Base-by-base conservation (phyloP, 2,329 filamentous ascomycete genomes). In the Alternaria sp. region DNA sequence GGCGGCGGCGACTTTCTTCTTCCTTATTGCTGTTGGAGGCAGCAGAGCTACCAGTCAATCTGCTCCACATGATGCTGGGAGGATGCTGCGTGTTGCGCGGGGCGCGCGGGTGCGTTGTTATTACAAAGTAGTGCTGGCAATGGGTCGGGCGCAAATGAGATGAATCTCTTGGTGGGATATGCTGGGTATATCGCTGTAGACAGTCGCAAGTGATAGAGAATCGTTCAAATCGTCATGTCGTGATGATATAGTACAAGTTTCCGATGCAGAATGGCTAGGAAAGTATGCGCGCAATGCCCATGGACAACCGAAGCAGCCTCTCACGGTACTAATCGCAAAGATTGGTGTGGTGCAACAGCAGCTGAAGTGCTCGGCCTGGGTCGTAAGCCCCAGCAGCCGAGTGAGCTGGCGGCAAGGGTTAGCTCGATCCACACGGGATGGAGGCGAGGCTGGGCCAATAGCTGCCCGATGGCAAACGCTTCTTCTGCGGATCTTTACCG, bases 41-140 rank as follows among this genome's bases (percentile, higher is more conserved):
- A 20, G 74, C 70, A 52, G 78, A 74, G 64, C 57, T 79, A 63
- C 77, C 76, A 7, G 74, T 78, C 55, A 78, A 60, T 49, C 70
- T 75, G 64, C 64, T 78, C 78, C 78, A 80, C 78, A 80, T 80
- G 68, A 18, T 72, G 66, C 41, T 20, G 52, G 43, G 46, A 38
- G 28, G 68, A 18, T 72, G 66, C 43, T 40, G 55, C 49, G 45
- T 48, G 28, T 50, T 56, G 51, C 28, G 55, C 27, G 62, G 28
- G 53, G 59, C 64, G 51, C 50, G 67, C 54, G 36, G 54, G 57
- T 53, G 63, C 34, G 60, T 38, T 60, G 66, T 60, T 71, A 70
- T 67, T 59, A 59, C 62, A 60, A 46, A 51, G 60, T 41, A 36
- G 40, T 41, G 63, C 46, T 57, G 57, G 60, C 60, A 65, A 54